Evolutionary conservation across 192 early-diverging fungal genomes (phyloP).

Genomic region (Cetraspora pellucida): DNA sequence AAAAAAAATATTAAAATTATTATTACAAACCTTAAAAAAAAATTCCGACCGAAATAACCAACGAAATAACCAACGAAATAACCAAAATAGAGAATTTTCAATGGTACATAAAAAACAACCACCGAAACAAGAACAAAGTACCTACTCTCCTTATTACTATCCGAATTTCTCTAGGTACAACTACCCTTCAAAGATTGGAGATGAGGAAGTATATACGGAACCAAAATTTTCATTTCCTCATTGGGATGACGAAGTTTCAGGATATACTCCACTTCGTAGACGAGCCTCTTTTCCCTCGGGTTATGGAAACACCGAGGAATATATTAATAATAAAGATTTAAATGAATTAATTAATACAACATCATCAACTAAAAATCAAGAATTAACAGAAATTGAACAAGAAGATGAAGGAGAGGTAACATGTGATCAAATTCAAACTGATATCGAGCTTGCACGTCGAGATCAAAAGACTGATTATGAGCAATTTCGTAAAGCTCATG

Average conservation of each 20-base stretch:
- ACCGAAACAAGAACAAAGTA: constrained; percentile 1
- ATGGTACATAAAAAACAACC: constrained; percentile 7
- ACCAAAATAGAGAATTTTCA: background rate
- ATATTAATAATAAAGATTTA: background rate
- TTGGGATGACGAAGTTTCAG: constrained; percentile 25
- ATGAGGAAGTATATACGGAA: constrained; percentile 27
- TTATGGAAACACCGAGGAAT: background rate
- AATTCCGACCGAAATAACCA: no score
- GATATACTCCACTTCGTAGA: constrained; percentile 7
- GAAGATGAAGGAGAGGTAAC: background rate
- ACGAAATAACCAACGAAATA: no score
- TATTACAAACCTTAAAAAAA: no score
- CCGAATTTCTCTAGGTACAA: constrained; percentile 29
- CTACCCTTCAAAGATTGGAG: constrained; percentile 23
- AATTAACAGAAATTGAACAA: background rate
- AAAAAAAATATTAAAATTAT: no score
- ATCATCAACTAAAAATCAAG: background rate
- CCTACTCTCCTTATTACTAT: constrained; percentile 29
- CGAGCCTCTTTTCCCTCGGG: background rate
- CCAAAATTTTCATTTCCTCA: constrained; percentile 7
- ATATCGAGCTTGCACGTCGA: background rate
- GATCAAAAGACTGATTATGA: constrained; percentile 27
- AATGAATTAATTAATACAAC: background rate
- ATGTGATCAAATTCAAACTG: constrained; percentile 19
- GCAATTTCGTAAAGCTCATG: background rate